Evolutionary conservation across 805 yeast species (phyloP).

Genomic region (Candida khao-thaluensis): DNA sequence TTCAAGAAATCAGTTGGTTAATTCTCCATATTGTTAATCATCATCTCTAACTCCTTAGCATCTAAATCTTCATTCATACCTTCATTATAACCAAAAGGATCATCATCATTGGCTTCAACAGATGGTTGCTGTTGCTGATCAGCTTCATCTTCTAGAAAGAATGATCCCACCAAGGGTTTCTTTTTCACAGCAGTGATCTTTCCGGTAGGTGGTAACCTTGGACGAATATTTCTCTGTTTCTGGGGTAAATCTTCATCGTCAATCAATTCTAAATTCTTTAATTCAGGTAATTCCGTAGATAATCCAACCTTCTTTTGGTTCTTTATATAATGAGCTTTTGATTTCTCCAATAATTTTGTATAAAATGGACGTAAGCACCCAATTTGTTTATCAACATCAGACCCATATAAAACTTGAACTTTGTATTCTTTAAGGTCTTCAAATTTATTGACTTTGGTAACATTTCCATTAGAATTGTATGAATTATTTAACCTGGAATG

Average conservation of each 20-base stretch:
- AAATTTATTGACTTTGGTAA: constrained; percentile 52
- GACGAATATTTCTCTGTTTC: constrained; percentile 69
- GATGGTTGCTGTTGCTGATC: constrained; percentile 10
- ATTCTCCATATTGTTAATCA: constrained; percentile 16
- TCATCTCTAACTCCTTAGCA: constrained; percentile 16
- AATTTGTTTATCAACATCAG: constrained; percentile 52
- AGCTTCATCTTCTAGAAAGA: constrained; percentile 45
- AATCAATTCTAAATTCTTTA: constrained; percentile 37
- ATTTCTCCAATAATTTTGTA: constrained; percentile 38
- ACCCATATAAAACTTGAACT: constrained; percentile 52
- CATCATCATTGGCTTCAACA: constrained; percentile 5
- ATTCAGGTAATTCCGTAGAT: constrained; percentile 40
- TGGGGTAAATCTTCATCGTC: constrained; percentile 87
- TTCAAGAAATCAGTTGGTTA: too few relatives aligned
- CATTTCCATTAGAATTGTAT: constrained; percentile 42
- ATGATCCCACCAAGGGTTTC: constrained; percentile 53
- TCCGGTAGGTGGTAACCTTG: constrained; percentile 89
- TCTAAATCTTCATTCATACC: constrained; percentile 12
- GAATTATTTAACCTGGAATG: constrained; percentile 72
- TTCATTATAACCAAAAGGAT: constrained; percentile 4
- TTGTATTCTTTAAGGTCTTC: constrained; percentile 63
- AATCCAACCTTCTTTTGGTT: constrained; percentile 42
- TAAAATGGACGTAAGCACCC: constrained; percentile 59
- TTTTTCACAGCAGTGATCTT: constrained; percentile 72
- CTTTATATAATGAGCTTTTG: constrained; percentile 41